Conservation (phyloP, 192 early-diverging fungal species). For the Globomyces pollinis-pini region DNA sequence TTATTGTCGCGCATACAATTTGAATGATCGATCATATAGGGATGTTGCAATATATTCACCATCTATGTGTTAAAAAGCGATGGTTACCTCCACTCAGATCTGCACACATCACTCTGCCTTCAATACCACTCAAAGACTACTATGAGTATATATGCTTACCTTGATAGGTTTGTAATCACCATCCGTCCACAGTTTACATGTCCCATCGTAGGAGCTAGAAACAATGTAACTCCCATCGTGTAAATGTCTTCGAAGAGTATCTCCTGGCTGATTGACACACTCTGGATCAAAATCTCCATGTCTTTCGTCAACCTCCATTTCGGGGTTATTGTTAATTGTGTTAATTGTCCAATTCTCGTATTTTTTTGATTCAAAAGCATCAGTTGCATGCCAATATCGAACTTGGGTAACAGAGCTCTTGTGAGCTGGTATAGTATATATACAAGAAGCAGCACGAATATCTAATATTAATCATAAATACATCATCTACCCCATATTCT, state of each 20-base stretch:
- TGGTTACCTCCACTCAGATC: conserved; percentile 81
- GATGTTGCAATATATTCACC: conserved; percentile 77
- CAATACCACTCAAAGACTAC: conserved; percentile 78
- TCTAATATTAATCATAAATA: too few relatives aligned
- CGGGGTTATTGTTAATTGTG: conserved; percentile 11
- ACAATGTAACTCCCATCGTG: conserved; percentile 72
- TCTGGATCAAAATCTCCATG: conserved; percentile 9
- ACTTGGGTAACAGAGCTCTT: conserved; percentile 80
- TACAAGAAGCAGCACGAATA: conserved; percentile 63
- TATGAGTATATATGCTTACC: too few relatives aligned
- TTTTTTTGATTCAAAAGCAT: conserved; percentile 23
- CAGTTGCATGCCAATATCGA: conserved; percentile 41
- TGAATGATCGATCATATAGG: conserved; percentile 91
- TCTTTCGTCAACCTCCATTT: conserved; percentile 28
- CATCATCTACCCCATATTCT: conserved; percentile 94
- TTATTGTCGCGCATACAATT: conserved; percentile 53
- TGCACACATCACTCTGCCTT: conserved; percentile 81
- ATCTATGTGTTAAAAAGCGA: too few relatives aligned
- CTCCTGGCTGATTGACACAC: conserved; percentile 9
- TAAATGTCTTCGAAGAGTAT: conserved; percentile 26
- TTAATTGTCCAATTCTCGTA: conserved; percentile 33
- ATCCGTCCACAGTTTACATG: conserved; percentile 85
- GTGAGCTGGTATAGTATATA: conserved; percentile 88
- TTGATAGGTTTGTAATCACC: conserved; percentile 91
- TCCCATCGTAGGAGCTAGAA: conserved; percentile 78